These are phyloP conservation scores for Trichosanthes cucumerina DNA, from an alignment of 306 rosid genomes.

Conservation along the genomic window DNA sequence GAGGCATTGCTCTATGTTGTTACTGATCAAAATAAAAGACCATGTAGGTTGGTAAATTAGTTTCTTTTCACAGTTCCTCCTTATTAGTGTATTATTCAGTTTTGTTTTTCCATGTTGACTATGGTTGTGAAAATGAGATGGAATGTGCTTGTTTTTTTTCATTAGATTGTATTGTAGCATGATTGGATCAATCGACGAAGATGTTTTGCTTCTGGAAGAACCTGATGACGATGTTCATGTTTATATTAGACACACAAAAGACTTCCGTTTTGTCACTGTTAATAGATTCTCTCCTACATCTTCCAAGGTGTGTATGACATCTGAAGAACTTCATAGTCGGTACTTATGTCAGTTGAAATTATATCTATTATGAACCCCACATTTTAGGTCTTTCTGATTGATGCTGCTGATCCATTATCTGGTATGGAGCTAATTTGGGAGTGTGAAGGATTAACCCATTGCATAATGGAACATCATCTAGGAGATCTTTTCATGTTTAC, in stretches of 20 bases:
- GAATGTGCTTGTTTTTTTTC: not conserved
- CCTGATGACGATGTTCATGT: slow-evolving; percentile 49
- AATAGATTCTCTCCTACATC: slow-evolving; percentile 47
- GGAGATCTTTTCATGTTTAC: slow-evolving; percentile 75
- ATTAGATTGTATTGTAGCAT: slow-evolving; percentile 62
- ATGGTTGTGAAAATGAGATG: not conserved
- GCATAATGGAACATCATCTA: slow-evolving; percentile 75
- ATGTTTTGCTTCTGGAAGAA: slow-evolving; percentile 71
- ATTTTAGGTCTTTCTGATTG: slow-evolving; percentile 76
- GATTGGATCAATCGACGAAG: slow-evolving; percentile 89
- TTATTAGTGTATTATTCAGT: not conserved
- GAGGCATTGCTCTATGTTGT: slow-evolving; percentile 80
- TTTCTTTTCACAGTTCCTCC: not conserved
- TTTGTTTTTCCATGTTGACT: not conserved
- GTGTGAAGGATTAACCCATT: slow-evolving; percentile 63
- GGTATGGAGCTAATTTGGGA: slow-evolving; percentile 79
- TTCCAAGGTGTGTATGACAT: slow-evolving; percentile 71
- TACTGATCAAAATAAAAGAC: slow-evolving; percentile 67
- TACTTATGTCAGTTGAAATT: slow-evolving; percentile 5
- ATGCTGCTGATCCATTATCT: slow-evolving; percentile 87
- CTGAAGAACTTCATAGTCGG: slow-evolving; percentile 7
- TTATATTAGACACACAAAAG: slow-evolving; percentile 62
- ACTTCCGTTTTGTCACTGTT: slow-evolving; percentile 69
- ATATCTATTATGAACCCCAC: slow-evolving; percentile 29
- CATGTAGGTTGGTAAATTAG: slow-evolving; percentile 41